Percentiles rank a stretch among this genome's conserved stretches.
Evolutionary conservation across 2,329 filamentous ascomycete genomes (phyloP).

Genomic region (Verticillium nubilum): DNA sequence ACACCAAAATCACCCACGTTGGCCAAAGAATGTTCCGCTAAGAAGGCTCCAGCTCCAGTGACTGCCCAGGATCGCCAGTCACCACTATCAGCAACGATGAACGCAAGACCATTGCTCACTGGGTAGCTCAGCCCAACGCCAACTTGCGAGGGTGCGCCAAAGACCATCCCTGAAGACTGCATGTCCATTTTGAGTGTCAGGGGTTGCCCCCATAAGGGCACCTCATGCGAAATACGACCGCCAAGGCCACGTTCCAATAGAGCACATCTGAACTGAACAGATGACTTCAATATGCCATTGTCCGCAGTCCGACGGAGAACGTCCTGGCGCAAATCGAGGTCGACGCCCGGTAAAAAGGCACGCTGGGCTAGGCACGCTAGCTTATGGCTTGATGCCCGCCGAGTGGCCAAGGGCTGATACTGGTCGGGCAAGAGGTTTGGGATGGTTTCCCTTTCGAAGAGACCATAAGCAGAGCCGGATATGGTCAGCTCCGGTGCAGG

Average conservation of each 20-base stretch:
- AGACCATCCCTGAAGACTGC: slow-evolving; percentile 14
- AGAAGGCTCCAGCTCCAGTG: slow-evolving; percentile 22
- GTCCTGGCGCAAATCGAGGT: slow-evolving; percentile 32
- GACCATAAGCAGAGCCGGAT: slow-evolving; percentile 33
- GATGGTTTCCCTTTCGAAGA: slow-evolving; percentile 25
- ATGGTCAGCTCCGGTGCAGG: slow-evolving; percentile 29
- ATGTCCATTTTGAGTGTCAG: slow-evolving; percentile 30
- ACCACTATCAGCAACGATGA: slow-evolving; percentile 35
- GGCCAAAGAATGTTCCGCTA: slow-evolving; percentile 24
- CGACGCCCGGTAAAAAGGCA: slow-evolving; percentile 26
- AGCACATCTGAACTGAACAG: slow-evolving; percentile 29
- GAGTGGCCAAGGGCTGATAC: slow-evolving; percentile 29
- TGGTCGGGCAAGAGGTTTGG: slow-evolving; percentile 26
- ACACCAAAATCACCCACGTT: slow-evolving; percentile 22
- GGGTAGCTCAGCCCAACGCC: slow-evolving; percentile 27
- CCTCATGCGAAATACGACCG: slow-evolving; percentile 26
- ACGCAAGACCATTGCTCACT: slow-evolving; percentile 26
- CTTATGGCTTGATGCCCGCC: not conserved
- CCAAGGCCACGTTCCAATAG: slow-evolving; percentile 29
- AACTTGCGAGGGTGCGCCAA: slow-evolving; percentile 18
- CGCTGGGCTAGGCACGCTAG: not conserved
- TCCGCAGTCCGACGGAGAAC: slow-evolving; percentile 16
- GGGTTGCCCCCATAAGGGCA: slow-evolving; percentile 23
- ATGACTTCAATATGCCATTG: slow-evolving; percentile 13
- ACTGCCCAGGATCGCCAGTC: too few relatives aligned